Evolutionary conservation across 2,329 filamentous ascomycete genomes (phyloP), one percentile per base, ranked within the genome.

Genomic region (Verticillium longisporum): DNA sequence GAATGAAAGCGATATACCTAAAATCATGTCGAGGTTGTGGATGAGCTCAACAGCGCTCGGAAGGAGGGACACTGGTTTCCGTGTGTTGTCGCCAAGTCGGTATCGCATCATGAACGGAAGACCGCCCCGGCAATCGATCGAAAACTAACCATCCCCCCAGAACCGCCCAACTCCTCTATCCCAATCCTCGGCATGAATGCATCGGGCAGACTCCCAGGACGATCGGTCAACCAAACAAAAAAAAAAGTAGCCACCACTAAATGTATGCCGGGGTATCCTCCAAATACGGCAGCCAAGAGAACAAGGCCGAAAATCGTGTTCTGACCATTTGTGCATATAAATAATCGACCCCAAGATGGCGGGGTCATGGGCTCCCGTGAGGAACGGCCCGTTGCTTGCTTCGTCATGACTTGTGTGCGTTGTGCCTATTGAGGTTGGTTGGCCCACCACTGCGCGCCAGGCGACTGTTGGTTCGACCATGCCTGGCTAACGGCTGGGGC

Each of bases 401-500:
- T 2, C 7, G 41, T 7, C n/a, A 18, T 18, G n/a, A 50, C 11
- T 4, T 50, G 41, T 50, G 41, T 50, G 41, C 41, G 7, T 33
- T 9, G 53, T 36, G 31, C n/a, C 64, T 66, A 74, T 67, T 75
- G 73, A n/a, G 71, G 74, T 63, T 84, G 81, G 61, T 78, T 79
- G 9, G 78, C 67, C 82, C 82, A 85, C 80, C 83, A 84, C 68
- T 83, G 77, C 60, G 83, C 80, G 1, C 86, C 80, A 9, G 85
- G 81, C 61, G 87, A 86, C 67, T 88, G 86, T 67, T 88, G 86
- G 41, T 84, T 77, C 6, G 78, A 78, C 81, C 81, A 86, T 4
- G 76, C 71, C 63, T 85, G 83, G 2, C 80, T 78, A 26, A 80
- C 80, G 6, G 80, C 76, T 10, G 82, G 81, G 6, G 75, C 74